phyloP scores from a whole-genome alignment of 208 protist species.

The Blechomonas ayalai region DNA sequence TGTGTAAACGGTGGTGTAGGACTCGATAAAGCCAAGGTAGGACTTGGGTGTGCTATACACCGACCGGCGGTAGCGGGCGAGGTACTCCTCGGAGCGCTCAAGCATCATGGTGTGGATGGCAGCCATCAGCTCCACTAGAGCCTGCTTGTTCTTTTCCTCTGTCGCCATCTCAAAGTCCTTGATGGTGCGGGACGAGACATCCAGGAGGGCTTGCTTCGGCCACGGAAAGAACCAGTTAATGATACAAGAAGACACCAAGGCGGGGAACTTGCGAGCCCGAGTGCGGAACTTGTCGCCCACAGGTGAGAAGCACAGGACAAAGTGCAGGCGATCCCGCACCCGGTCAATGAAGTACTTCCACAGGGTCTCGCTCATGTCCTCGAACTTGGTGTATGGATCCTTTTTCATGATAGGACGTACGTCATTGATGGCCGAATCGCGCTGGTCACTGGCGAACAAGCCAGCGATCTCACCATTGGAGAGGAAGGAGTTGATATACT shows the following conservation, averaged over 20 bases:
- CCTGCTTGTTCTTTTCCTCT: constrained; percentile 83
- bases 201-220: constrained; percentile 93
- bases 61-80: constrained; percentile 85
- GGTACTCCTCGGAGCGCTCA: constrained; percentile 89
- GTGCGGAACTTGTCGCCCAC: constrained; percentile 96
- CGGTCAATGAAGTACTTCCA: constrained; percentile 97
- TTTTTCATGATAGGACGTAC: constrained; percentile 94
- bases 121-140: constrained; percentile 89
- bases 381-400: constrained; percentile 88
- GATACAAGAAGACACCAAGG: constrained; percentile 94
- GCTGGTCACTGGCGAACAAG: constrained; percentile 97
- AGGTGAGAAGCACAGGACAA: constrained; percentile 97
- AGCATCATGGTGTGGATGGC: constrained; percentile 89
- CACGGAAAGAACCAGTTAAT: constrained; percentile 99
- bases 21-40: constrained; percentile 92
- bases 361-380: constrained; percentile 94
- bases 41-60: constrained; percentile 94
- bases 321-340: constrained; percentile 95
- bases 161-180: constrained; percentile 90
- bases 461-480: constrained; percentile 95
- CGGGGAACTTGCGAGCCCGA: constrained; percentile 96
- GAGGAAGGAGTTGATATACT: constrained; percentile 97
- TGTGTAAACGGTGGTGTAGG: constrained; percentile 88
- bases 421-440: constrained; percentile 95
- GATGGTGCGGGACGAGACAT: constrained; percentile 90